These are phyloP conservation scores for Casaregolazyma suthepensis DNA, from an alignment of 1,139 yeast species.

Conservation along the genomic window DNA sequence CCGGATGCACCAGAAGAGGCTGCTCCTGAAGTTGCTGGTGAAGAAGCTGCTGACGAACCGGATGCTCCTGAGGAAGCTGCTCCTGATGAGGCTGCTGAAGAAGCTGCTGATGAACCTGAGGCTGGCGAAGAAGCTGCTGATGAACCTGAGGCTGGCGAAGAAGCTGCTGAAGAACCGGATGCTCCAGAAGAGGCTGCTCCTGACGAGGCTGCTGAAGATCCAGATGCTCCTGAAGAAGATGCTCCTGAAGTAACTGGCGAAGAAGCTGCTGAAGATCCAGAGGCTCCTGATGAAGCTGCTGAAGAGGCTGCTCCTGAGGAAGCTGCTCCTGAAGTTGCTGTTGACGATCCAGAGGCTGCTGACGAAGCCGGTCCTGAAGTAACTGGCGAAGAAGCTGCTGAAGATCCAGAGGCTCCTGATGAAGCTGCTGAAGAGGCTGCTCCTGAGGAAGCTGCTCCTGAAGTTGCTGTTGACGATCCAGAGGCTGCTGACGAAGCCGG, in stretches of 20 bases:
- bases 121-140: not conserved
- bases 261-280: not conserved
- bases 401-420: constrained; percentile 7
- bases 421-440: constrained; percentile 6
- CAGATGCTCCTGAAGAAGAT: not conserved
- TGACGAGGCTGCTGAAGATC: constrained; percentile 5
- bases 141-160: not conserved
- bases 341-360: not conserved
- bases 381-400: constrained; percentile 6
- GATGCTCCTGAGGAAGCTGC: no score
- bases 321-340: constrained; percentile 6
- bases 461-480: not conserved
- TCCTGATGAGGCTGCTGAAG: no score
- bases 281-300: not conserved
- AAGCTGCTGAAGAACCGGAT: constrained; percentile 8
- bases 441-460: not conserved
- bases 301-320: constrained; percentile 2
- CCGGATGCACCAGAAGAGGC: no score
- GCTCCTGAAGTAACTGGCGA: not conserved
- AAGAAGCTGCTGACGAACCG: no score
- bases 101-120: not conserved
- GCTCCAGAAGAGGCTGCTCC: not conserved
- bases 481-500: not conserved
- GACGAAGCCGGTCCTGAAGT: constrained; percentile 5
- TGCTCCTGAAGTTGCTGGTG: not conserved